Base-by-base conservation (phyloP, 495 filamentous ascomycete species). In the Chaetomium tenue region DNA sequence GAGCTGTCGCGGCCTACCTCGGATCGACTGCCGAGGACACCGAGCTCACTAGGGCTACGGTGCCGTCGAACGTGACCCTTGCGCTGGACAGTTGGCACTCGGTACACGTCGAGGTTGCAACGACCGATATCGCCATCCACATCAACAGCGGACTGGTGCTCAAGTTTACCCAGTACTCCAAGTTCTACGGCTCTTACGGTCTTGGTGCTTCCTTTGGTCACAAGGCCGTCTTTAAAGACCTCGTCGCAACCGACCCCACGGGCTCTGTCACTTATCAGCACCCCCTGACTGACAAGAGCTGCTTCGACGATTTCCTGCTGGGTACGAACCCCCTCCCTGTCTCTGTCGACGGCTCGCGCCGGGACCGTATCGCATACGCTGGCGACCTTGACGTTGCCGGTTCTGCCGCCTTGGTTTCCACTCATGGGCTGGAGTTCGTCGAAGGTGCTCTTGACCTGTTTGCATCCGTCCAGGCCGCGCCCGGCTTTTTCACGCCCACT, bases 151-250 rank as follows among this genome's bases (percentile, higher is more conserved):
- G 5, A 20, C 50, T 28, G 25, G 50, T 28, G 23, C 23, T 52
- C 50, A 16, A 52, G 50, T 28, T 52, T 52, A 52, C 50, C 50
- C 50, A 52, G 50, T 52, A 26, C 50, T 52, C 50, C 50, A 52
- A 52, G 25, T 52, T 52, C 50, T 52, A 52, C 23, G 50, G 50
- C 9, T 52, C 50, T 9, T 52, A 52, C 22, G 50, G 50, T 7
- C 50, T 52, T 18, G 50, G 50, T 52, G 50, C 50, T 26, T 52
- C 50, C 22, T 52, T 52, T 52, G 50, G 50, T 13, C 50, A 52
- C 23, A 52, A 28, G 50, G 50, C 50, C 18, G 23, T 28, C 50
- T 52, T 52, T 23, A 52, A 7, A 28, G 50, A 52, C 50, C 50
- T 52, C 23, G 13, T 52, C 25, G 50, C 23, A 23, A 18, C 50